A percentile compares a stretch with the other conserved stretches of the same genome.
These are phyloP conservation scores for Allium fistulosum DNA, from an alignment of 106 monocot species.

Conservation along the genomic window DNA sequence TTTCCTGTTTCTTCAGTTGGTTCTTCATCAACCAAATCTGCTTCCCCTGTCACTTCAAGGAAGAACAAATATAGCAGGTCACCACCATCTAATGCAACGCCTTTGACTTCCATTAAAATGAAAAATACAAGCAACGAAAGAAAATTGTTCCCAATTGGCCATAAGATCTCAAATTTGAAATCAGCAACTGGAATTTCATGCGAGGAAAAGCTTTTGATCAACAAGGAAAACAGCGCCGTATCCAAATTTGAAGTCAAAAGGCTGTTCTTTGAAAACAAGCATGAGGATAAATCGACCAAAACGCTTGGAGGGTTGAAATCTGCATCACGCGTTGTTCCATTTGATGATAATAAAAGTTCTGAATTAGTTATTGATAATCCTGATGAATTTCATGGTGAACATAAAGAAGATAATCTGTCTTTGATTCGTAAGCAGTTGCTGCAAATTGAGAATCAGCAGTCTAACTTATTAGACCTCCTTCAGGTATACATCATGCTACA, in stretches of 20 bases:
- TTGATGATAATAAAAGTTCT: constrained; percentile 36
- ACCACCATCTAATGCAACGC: constrained; percentile 43
- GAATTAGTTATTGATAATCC: constrained; percentile 10
- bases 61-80: constrained; percentile 52
- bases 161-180: constrained; percentile 11
- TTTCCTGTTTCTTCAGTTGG: constrained; percentile 16
- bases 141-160: constrained; percentile 19
- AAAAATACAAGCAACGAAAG: constrained; percentile 12
- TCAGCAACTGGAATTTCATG: constrained; percentile 17
- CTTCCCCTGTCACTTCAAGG: constrained; percentile 18
- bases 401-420: constrained; percentile 56
- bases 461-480: constrained; percentile 71
- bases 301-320: constrained; percentile 25
- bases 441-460: constrained; percentile 96
- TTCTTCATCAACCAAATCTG: constrained; percentile 8
- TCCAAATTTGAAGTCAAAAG: constrained; percentile 27
- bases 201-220: constrained; percentile 23
- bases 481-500: constrained; percentile 44
- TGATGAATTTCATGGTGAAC: constrained; percentile 21
- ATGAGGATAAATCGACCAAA: constrained; percentile 38
- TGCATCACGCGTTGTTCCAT: constrained; percentile 33
- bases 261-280: constrained; percentile 34
- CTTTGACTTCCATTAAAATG: constrained; percentile 23
- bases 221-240: constrained; percentile 14
- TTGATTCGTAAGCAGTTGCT: constrained; percentile 71